Conservation (phyloP, 2,329 filamentous ascomycete species). For the Fusarium sp. region DNA sequence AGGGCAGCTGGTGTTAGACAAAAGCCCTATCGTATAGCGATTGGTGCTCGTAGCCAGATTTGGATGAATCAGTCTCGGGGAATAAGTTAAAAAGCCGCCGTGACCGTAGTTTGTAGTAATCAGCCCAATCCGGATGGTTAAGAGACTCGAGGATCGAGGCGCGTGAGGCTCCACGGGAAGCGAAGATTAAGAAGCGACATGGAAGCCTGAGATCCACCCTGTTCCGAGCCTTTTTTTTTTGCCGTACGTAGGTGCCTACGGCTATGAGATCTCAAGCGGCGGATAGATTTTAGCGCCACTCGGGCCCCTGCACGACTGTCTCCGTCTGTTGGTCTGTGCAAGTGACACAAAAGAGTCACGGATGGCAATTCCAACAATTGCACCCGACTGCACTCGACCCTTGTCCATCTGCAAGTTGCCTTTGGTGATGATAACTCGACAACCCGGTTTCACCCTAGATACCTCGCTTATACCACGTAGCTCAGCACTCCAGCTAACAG, state of each 20-base stretch:
- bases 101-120: neutral
- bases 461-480: conserved; percentile 7
- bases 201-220: conserved; percentile 15
- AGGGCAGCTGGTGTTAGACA: conserved; percentile 32
- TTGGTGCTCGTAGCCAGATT: conserved; percentile 2
- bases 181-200: conserved; percentile 21
- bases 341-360: conserved; percentile 8
- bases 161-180: conserved; percentile 18
- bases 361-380: neutral
- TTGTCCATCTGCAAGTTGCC: conserved; percentile 19
- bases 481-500: neutral
- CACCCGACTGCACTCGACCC: conserved; percentile 1
- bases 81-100: conserved; percentile 3
- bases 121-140: neutral
- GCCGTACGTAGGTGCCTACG: neutral
- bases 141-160: conserved; percentile 5
- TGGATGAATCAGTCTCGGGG: conserved; percentile 1
- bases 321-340: neutral
- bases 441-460: conserved; percentile 29
- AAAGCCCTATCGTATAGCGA: conserved; percentile 6
- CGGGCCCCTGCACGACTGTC: neutral
- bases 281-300: conserved; percentile 25
- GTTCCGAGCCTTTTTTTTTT: neutral
- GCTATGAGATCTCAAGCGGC: conserved; percentile 14
- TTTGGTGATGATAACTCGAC: conserved; percentile 1